These are phyloP conservation scores for Fusarium hostae DNA, from an alignment of 2,329 filamentous ascomycete genomes.

Conservation along the genomic window DNA sequence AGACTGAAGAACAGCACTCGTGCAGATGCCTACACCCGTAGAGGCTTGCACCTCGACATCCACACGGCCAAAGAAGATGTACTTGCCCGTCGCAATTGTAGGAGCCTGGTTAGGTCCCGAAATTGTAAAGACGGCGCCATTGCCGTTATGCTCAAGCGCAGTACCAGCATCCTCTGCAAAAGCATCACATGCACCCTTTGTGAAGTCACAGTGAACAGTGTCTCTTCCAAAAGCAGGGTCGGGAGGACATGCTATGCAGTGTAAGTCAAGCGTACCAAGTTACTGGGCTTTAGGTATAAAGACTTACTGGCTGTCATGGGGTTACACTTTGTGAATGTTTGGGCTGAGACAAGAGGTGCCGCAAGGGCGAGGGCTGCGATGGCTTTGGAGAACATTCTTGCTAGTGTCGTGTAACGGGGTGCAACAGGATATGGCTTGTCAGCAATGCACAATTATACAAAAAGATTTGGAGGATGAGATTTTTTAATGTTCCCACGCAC, in stretches of 20 bases:
- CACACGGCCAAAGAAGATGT: slow-evolving; percentile 86
- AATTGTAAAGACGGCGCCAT: slow-evolving; percentile 63
- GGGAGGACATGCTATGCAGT: slow-evolving; percentile 62
- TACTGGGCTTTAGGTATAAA: background rate
- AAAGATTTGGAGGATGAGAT: background rate
- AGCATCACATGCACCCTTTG: slow-evolving; percentile 63
- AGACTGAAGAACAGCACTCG: slow-evolving; percentile 79
- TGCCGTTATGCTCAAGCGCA: slow-evolving; percentile 39
- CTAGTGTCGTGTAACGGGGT: slow-evolving; percentile 15
- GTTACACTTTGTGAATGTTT: slow-evolving; percentile 39
- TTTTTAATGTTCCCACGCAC: slow-evolving; percentile 18
- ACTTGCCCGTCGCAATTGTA: slow-evolving; percentile 76
- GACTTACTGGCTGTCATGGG: slow-evolving; percentile 32
- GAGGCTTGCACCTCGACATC: slow-evolving; percentile 77
- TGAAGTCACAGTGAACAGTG: slow-evolving; percentile 71
- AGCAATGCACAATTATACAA: slow-evolving; percentile 5
- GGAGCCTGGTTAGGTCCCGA: slow-evolving; percentile 65
- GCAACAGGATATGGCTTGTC: background rate
- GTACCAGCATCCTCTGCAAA: slow-evolving; percentile 41
- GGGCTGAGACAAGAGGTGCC: slow-evolving; percentile 36
- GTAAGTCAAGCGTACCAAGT: background rate
- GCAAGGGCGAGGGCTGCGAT: slow-evolving; percentile 31
- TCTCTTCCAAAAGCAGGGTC: slow-evolving; percentile 74
- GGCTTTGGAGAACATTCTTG: slow-evolving; percentile 33
- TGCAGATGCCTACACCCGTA: slow-evolving; percentile 79